Percentiles rank a stretch among this genome's conserved stretches.
Conservation (phyloP, 2,329 filamentous ascomycete genomes). For the Anthostomella pinea region DNA sequence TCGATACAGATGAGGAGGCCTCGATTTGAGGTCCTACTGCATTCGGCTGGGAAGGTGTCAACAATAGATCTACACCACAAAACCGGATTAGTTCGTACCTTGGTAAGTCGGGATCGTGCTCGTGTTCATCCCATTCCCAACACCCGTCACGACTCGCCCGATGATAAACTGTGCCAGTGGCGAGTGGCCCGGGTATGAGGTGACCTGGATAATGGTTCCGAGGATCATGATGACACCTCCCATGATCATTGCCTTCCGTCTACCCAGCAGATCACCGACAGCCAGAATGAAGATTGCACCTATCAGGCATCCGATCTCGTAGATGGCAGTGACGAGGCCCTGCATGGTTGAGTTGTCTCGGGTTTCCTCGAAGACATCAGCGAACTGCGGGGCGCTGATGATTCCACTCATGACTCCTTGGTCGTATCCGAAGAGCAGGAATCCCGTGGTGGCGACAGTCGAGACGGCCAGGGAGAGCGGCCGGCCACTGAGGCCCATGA, state of each 20-base stretch:
- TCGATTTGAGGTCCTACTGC: conserved; percentile 41
- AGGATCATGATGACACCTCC: conserved; percentile 57
- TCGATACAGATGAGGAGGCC: conserved; percentile 44
- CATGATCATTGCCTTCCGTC: conserved; percentile 50
- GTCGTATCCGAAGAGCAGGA: conserved; percentile 58
- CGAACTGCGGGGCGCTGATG: conserved; percentile 48
- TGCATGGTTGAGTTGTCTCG: conserved; percentile 42
- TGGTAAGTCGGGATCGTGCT: conserved; percentile 46
- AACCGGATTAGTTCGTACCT: conserved; percentile 20
- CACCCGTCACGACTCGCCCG: conserved; percentile 46
- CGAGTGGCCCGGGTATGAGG: conserved; percentile 22
- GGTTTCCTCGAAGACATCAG: conserved; percentile 43
- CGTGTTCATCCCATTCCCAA: conserved; percentile 50
- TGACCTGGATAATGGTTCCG: conserved; percentile 57
- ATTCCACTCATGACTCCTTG: conserved; percentile 52
- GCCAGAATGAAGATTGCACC: conserved; percentile 47
- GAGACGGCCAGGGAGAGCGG: conserved; percentile 56
- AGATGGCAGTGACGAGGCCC: conserved; percentile 44
- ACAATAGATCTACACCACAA: not conserved
- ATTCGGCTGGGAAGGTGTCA: conserved; percentile 35
- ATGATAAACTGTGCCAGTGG: conserved; percentile 43
- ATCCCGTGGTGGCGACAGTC: conserved; percentile 40
- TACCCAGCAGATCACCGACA: conserved; percentile 49
- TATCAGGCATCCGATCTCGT: conserved; percentile 40
- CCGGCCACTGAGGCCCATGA: conserved; percentile 57